These are phyloP conservation scores for Polygonum maritimum DNA, from an alignment of 148 eudicot species.

Conservation along the genomic window DNA sequence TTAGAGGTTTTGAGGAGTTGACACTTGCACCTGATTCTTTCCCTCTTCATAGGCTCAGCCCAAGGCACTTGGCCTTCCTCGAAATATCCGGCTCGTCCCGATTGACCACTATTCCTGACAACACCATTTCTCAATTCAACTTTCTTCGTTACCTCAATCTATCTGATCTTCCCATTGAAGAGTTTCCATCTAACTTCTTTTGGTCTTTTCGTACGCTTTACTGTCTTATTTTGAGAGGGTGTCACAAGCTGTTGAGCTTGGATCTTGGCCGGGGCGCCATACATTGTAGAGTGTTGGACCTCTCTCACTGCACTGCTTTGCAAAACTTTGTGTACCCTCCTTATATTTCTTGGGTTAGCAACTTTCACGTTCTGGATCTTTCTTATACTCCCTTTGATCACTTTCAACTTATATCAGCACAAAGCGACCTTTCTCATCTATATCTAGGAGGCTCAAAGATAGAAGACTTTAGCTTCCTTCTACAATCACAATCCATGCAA, in stretches of 20 bases:
- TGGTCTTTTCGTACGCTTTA: neutral
- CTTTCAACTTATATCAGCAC: neutral
- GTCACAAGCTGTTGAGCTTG: neutral
- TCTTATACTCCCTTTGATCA: neutral
- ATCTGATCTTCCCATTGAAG: neutral
- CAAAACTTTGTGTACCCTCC: no score
- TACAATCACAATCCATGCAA: no score
- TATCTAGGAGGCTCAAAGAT: neutral
- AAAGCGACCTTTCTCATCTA: neutral
- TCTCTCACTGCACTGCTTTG: neutral
- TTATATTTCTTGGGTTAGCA: no score
- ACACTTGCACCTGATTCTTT: neutral
- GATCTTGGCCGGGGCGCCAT: no score
- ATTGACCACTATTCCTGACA: neutral
- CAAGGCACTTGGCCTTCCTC: neutral
- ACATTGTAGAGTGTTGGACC: neutral
- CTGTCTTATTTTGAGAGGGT: neutral
- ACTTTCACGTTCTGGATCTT: neutral
- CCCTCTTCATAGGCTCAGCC: neutral
- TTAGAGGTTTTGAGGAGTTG: neutral
- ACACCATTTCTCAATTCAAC: neutral
- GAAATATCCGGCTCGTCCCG: neutral
- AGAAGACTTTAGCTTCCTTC: neutral
- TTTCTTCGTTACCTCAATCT: neutral
- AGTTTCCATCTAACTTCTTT: neutral